These are phyloP conservation scores for Fraxinus paxiana DNA, from an alignment of 305 asterid genomes.

Conservation along the genomic window DNA sequence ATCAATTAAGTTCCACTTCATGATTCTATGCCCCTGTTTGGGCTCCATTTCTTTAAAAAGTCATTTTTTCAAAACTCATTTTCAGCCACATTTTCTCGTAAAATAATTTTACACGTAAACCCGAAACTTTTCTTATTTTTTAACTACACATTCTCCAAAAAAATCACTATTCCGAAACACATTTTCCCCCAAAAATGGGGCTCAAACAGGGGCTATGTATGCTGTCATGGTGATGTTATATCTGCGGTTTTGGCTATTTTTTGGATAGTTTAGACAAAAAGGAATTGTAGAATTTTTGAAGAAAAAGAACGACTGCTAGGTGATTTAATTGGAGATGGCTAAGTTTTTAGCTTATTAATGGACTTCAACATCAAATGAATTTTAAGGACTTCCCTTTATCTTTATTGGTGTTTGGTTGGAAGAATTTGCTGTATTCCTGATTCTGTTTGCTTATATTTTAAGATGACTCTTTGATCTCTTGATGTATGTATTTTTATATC, in stretches of 20 bases:
- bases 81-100: no score
- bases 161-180: no score
- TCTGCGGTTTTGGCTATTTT: not conserved
- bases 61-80: no score
- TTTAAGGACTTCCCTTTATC: not conserved
- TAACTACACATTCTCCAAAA: no score
- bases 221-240: not conserved
- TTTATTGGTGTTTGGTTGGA: not conserved
- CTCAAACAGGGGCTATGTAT: no score
- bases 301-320: not conserved
- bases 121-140: no score
- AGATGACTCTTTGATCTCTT: not conserved
- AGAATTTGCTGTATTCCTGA: not conserved
- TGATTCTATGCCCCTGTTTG: not conserved
- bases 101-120: no score
- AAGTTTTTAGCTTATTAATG: not conserved
- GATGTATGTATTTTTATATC: not conserved
- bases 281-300: not conserved
- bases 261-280: not conserved
- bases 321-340: not conserved
- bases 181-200: no score
- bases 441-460: not conserved
- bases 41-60: no score
- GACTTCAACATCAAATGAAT: not conserved
- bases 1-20: not conserved